Conservation (phyloP, 116 monocot genomes). For the Zostera marina region DNA sequence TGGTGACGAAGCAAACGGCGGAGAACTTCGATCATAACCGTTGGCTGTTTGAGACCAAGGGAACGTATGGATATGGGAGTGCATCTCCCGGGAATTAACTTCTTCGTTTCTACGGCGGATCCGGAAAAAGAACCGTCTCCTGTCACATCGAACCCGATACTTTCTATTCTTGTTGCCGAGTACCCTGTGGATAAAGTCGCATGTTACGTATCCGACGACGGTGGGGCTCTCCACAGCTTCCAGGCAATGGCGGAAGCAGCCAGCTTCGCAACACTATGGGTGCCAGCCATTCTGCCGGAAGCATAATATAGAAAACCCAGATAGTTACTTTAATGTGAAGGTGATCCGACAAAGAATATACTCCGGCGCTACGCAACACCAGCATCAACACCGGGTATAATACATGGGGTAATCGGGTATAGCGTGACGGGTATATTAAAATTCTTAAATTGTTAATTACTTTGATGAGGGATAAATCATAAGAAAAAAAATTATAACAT, state of each 20-base stretch:
- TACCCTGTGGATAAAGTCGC: constrained; percentile 74
- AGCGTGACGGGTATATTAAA: too few relatives aligned
- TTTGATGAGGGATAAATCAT: too few relatives aligned
- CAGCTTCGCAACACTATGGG: constrained; percentile 69
- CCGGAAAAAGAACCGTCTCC: constrained; percentile 81
- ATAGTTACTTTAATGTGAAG: constrained; percentile 67
- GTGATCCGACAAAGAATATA: constrained; percentile 85
- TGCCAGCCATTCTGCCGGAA: constrained; percentile 83
- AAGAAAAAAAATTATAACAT: too few relatives aligned
- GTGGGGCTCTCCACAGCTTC: constrained; percentile 61
- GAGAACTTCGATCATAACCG: constrained; percentile 81
- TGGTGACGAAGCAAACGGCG: constrained; percentile 25
- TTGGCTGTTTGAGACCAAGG: too few relatives aligned
- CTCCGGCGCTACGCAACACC: too few relatives aligned
- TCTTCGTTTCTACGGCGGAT: constrained; percentile 86
- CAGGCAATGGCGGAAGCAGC: constrained; percentile 95
- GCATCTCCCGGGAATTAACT: constrained; percentile 77
- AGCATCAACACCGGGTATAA: too few relatives aligned
- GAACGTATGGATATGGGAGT: constrained; percentile 84
- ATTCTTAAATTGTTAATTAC: too few relatives aligned
- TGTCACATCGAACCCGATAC: constrained; percentile 66
- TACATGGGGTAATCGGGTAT: too few relatives aligned
- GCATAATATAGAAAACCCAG: constrained; percentile 82
- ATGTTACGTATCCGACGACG: constrained; percentile 75
- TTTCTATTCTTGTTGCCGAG: constrained; percentile 60